phyloP scores from a whole-genome alignment of 176 grass and related monocot genomes.

The sorghum (Sorghum bicolor) region Sorghum_bicolor_NCBIv3 NC_012871.2:9815001-9815500 shows the following conservation, averaged over 20 bases:
- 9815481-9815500: not conserved
- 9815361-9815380: not conserved
- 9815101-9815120: not conserved
- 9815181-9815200: constrained; percentile 31
- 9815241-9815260: not conserved
- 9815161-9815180: constrained; percentile 25
- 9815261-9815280: constrained; percentile 21
- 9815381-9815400: constrained; percentile 1
- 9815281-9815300: constrained; percentile 7
- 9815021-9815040: constrained; percentile 10
- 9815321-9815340: not conserved
- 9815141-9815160: not conserved
- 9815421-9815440: not conserved
- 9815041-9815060: not conserved
- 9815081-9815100: not conserved
- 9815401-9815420: not conserved
- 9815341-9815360: not conserved
- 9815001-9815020: not conserved
- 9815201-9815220: not conserved
- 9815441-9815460: not conserved
- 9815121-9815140: not conserved
- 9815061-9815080: not conserved
- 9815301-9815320: constrained; percentile 1
- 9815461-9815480: not conserved
- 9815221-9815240: constrained; percentile 12